Evolutionary conservation across 805 yeast genomes (phyloP), one percentile per base, ranked within the genome.

Genomic region (Ogataea ganodermae): DNA sequence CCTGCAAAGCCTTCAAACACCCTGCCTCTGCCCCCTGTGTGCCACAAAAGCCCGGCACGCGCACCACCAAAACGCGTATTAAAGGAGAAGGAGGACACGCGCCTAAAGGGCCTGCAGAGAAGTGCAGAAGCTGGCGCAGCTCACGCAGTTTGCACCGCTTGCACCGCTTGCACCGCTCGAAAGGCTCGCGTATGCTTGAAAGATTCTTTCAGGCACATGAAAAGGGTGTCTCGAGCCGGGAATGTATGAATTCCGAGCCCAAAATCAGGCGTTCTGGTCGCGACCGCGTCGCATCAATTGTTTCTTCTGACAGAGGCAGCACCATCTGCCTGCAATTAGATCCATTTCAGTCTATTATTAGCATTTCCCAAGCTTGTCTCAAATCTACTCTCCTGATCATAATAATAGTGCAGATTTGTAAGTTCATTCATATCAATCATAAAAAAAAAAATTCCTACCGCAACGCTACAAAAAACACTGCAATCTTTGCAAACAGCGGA

Each of bases 51-150:
- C 8, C 24, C 24, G 8, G 6, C 6, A 27, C 31, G 31, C 31
- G 31, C 31, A 10, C 31, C 31, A n/a, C 13, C 31, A 27, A n/a
- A 5, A 30, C 36, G 14, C 36, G 23, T 12, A 6, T 5, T n/a
- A 33, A 33, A 33, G 36, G 36, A 33, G 36, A 7, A 31, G n/a
- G n/a, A n/a, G n/a, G 13, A 33, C 36, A 33, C 36, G 36, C 10
- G 5, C 23, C 3, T 20, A 10, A 33, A 33, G 33, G 3, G 33
- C 16, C 33, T 30, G 33, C 33, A 30, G 33, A 30, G 18, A 6
- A 5, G 16, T 30, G 33, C 33, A 30, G 33, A 30, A 30, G 33
- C 33, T 30, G 33, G 16, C 33, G 33, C 33, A 27, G 30, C 13
- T 7, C 16, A 28, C 31, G 16, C 31, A 10, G 31, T n/a, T n/a